Percentiles rank a stretch among this genome's conserved stretches.
Conservation (phyloP, 202 grass and related monocot genomes). For the Panicum virgatum region DNA sequence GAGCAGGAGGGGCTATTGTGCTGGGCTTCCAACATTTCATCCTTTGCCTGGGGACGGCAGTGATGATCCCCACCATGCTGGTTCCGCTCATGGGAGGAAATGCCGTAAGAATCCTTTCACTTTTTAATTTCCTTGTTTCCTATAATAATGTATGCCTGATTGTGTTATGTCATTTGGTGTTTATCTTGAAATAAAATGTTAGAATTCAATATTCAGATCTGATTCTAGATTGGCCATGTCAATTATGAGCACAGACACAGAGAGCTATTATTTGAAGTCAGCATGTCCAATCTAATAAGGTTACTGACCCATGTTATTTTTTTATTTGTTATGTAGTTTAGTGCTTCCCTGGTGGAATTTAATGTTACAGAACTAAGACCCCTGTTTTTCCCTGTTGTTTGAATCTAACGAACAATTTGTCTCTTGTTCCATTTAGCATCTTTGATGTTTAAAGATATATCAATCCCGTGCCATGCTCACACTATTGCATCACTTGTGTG, state of each 20-base stretch:
- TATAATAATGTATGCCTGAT: not conserved
- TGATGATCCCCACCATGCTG: constrained; percentile 78
- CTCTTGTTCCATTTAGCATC: not conserved
- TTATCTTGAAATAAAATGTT: not conserved
- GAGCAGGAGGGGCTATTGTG: constrained; percentile 64
- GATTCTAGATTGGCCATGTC: not conserved
- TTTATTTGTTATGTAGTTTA: not conserved
- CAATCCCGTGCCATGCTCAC: not conserved
- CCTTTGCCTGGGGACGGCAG: constrained; percentile 64
- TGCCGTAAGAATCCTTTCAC: constrained; percentile 47
- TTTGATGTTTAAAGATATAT: not conserved
- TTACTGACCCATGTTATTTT: not conserved
- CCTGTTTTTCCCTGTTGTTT: not conserved
- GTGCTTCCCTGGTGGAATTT: not conserved
- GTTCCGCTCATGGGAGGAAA: constrained; percentile 86
- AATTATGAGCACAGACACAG: not conserved
- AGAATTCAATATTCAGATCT: not conserved
- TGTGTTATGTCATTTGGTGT: not conserved
- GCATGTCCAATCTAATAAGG: not conserved
- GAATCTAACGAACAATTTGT: not conserved
- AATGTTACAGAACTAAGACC: not conserved
- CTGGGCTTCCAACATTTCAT: constrained; percentile 90
- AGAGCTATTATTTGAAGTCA: not conserved
- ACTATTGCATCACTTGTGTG: not conserved
- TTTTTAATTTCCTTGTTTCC: not conserved